Evolutionary conservation across 2,329 filamentous ascomycete genomes (phyloP).

Genomic region (Colletotrichum caudatum): DNA sequence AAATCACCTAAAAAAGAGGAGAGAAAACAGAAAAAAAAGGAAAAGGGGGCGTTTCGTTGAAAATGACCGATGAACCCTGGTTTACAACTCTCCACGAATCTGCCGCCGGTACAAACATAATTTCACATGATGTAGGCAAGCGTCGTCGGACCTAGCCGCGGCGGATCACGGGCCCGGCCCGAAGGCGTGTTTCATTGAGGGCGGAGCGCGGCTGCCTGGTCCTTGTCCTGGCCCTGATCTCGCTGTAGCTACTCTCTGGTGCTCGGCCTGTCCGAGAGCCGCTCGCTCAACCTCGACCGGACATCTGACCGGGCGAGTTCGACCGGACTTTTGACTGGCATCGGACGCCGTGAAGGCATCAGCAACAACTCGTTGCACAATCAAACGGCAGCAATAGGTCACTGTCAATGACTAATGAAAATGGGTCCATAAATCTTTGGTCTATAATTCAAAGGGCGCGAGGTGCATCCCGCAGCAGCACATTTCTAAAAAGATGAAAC

Average conservation of each 20-base stretch:
- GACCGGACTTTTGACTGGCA: constrained; percentile 16
- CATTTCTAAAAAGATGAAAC: constrained; percentile 27
- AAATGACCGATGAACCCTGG: not conserved
- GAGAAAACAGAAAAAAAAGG: no score
- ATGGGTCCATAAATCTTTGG: constrained; percentile 20
- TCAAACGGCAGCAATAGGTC: not conserved
- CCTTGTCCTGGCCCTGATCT: not conserved
- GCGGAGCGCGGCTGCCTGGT: constrained; percentile 2
- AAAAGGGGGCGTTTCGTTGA: not conserved
- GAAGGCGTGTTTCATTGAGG: not conserved
- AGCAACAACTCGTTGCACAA: not conserved
- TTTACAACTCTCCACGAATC: not conserved
- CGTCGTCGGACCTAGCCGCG: not conserved
- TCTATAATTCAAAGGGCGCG: constrained; percentile 29
- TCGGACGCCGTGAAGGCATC: not conserved
- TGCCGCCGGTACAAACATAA: not conserved
- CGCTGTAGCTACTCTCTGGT: not conserved
- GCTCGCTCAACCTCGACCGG: constrained; percentile 18
- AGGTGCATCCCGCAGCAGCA: constrained; percentile 12
- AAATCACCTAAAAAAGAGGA: no score
- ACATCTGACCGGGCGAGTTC: not conserved
- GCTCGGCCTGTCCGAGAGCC: constrained; percentile 33
- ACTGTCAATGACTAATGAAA: not conserved
- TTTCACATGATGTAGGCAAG: not conserved
- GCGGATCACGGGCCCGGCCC: not conserved